Percentiles rank a stretch among this genome's conserved stretches.
phyloP scores from a whole-genome alignment of 108 stramenopile genomes.

The Stephanodiscus minutulus region DNA sequence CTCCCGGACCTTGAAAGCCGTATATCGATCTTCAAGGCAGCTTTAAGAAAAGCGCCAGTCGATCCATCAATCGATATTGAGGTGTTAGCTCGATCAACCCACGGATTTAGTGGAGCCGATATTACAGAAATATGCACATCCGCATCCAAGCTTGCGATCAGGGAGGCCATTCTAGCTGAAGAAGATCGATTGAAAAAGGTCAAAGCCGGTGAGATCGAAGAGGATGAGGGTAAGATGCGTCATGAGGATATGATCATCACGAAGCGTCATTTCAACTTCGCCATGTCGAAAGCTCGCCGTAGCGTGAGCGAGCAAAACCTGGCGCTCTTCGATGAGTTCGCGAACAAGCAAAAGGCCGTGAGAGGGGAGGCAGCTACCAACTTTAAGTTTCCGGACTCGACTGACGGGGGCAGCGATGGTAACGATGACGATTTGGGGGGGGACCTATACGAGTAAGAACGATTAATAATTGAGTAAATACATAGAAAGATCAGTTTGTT shows the following conservation, averaged over 20 bases:
- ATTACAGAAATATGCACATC: constrained; percentile 97
- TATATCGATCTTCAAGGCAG: constrained; percentile 95
- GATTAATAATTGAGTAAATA: neutral
- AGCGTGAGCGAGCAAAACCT: constrained; percentile 89
- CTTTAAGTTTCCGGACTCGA: constrained; percentile 34
- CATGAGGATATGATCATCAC: constrained; percentile 84
- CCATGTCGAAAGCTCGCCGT: constrained; percentile 88
- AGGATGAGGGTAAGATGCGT: constrained; percentile 80
- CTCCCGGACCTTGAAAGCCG: constrained; percentile 92
- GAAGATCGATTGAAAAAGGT: constrained; percentile 84
- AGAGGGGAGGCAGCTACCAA: constrained; percentile 40
- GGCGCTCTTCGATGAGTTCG: constrained; percentile 87
- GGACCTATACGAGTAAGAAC: constrained; percentile 30
- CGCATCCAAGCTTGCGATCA: constrained; percentile 94
- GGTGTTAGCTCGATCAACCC: constrained; percentile 84
- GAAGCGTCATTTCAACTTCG: constrained; percentile 83
- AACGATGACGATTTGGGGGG: constrained; percentile 17
- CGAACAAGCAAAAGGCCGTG: constrained; percentile 77
- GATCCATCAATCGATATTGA: constrained; percentile 78
- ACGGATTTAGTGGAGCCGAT: constrained; percentile 96
- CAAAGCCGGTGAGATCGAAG: constrained; percentile 83
- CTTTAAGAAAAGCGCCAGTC: constrained; percentile 92
- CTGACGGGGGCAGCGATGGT: constrained; percentile 3
- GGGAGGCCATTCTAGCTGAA: constrained; percentile 86
- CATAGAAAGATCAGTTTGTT: neutral